Conservation (phyloP, 2,329 filamentous ascomycete genomes). For the Aspergillus versicolor region DNA sequence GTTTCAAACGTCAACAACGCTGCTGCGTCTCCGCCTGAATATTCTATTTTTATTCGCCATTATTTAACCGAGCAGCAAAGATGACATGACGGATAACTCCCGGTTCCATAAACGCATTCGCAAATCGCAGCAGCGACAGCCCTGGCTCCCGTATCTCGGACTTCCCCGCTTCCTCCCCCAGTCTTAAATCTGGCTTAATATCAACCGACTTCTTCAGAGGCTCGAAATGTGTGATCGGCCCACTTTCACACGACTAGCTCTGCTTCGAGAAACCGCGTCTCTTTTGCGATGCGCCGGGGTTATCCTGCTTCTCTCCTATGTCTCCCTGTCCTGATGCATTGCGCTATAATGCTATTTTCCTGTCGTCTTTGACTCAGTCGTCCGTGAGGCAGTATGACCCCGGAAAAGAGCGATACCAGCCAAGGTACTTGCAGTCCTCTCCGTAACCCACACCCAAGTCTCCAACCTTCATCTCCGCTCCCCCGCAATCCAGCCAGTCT, state of each 20-base stretch:
- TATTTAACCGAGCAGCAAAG: background rate
- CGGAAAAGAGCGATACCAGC: constrained; percentile 25
- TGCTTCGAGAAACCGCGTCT: constrained; percentile 5
- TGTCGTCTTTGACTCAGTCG: constrained; percentile 7
- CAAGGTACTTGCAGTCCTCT: constrained; percentile 19
- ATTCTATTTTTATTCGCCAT: background rate
- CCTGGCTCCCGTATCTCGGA: background rate
- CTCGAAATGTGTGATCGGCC: constrained; percentile 6
- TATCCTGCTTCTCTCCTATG: background rate
- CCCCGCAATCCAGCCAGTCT: constrained; percentile 4
- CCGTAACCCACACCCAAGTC: too few relatives aligned
- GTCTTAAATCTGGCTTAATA: constrained; percentile 3
- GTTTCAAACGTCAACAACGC: background rate
- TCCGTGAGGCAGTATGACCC: constrained; percentile 30
- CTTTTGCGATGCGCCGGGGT: constrained; percentile 9
- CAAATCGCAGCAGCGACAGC: too few relatives aligned
- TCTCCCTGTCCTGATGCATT: background rate
- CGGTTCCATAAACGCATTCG: too few relatives aligned
- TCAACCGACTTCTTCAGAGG: constrained; percentile 3
- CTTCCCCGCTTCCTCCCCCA: constrained; percentile 6
- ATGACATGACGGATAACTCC: too few relatives aligned
- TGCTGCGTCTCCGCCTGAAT: background rate
- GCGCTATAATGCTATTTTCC: constrained; percentile 18
- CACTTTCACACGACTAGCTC: constrained; percentile 8
- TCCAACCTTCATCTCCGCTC: background rate